Percentiles rank a stretch among this genome's conserved stretches.
Evolutionary conservation across 2,329 filamentous ascomycete species (phyloP).

Genomic region (Endothia cerciana): DNA sequence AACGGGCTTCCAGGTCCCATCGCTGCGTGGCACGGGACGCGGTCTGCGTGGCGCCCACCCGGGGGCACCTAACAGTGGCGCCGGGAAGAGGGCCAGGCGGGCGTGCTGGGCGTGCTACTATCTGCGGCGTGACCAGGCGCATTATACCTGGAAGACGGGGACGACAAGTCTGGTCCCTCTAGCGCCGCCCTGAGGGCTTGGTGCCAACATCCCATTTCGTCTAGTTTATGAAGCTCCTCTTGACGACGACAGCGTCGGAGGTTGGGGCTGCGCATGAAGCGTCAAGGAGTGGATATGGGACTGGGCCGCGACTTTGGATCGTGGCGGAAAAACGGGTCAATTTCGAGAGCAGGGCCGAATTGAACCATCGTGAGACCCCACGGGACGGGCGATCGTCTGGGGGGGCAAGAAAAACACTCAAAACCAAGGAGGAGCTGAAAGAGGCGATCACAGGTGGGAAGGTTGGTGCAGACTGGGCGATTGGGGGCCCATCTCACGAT

Average conservation of each 20-base stretch:
- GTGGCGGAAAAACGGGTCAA: not conserved
- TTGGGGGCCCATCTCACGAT: not conserved
- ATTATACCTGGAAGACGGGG: conserved; percentile 2
- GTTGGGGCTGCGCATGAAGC: not conserved
- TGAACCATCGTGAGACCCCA: not conserved
- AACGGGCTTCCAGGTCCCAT: too few species aligned
- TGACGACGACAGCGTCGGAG: not conserved
- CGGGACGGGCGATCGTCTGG: not conserved
- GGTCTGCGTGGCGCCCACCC: not conserved
- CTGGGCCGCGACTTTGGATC: not conserved
- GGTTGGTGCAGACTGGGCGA: not conserved
- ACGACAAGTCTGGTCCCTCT: not conserved
- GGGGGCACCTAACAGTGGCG: not conserved
- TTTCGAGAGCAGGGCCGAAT: conserved; percentile 4
- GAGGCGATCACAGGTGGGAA: not conserved
- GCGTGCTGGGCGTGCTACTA: not conserved
- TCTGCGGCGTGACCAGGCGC: conserved; percentile 4
- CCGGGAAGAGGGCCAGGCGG: not conserved
- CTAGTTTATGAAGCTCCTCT: not conserved
- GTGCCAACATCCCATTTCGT: conserved; percentile 2
- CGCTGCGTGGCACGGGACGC: not conserved
- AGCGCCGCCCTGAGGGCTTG: not conserved
- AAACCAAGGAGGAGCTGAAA: conserved; percentile 3
- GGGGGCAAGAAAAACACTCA: too few species aligned
- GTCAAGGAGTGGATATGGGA: not conserved